These are phyloP conservation scores for Breviolum minutum DNA, from an alignment of 73 alveolate genomes.

Conservation along the genomic window DNA sequence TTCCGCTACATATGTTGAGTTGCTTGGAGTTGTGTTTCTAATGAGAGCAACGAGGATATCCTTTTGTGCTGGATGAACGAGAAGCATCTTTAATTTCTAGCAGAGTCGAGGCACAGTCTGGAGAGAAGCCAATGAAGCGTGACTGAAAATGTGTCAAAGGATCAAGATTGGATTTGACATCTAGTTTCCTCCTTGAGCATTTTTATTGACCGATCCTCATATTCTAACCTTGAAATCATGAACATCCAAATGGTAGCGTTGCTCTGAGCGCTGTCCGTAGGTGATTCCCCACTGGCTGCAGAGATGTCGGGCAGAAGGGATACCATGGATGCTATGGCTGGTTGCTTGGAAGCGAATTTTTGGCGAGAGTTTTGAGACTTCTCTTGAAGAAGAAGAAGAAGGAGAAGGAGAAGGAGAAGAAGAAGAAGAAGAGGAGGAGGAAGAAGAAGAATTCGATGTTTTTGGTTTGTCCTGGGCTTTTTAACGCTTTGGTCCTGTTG, in stretches of 20 bases:
- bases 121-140: neutral
- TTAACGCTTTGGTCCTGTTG: too few relatives aligned
- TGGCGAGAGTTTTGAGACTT: neutral
- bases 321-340: constrained; percentile 78
- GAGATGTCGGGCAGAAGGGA: constrained; percentile 32
- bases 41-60: neutral
- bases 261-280: neutral
- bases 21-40: neutral
- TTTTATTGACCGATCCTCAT: too few relatives aligned
- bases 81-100: neutral
- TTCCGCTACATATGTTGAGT: too few relatives aligned
- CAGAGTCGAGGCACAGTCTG: neutral
- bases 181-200: neutral
- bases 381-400: too few relatives aligned
- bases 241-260: too few relatives aligned
- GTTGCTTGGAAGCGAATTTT: neutral
- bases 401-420: too few relatives aligned
- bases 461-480: too few relatives aligned
- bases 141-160: neutral
- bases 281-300: constrained; percentile 82
- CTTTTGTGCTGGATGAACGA: constrained; percentile 76
- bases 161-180: neutral
- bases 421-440: too few relatives aligned
- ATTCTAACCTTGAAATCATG: too few relatives aligned
- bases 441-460: too few relatives aligned